Evolutionary conservation across 2,329 filamentous ascomycete genomes (phyloP), one percentile per base, ranked within the genome.

Genomic region (Microascus cirrosus): DNA sequence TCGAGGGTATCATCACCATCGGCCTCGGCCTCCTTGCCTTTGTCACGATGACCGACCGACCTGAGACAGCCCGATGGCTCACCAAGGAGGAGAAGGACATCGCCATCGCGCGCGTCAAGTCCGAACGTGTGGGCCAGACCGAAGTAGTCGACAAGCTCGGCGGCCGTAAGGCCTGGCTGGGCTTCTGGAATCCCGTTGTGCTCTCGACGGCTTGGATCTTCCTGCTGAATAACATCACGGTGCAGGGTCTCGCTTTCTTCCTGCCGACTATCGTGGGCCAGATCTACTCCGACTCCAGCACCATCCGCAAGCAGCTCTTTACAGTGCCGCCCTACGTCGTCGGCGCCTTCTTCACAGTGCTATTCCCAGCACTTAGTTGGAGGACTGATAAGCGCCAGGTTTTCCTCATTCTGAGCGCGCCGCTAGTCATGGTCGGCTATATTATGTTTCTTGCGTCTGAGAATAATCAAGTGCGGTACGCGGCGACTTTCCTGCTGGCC

Each of bases 211-310:
- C 81, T 0, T 68, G 82, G 61, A 78, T 86, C 61, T 86, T 86
- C 70, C 69, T 86, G 1, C 75, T 87, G 59, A 74, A 84, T 73
- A 86, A 85, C 69, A 82, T 90, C 66, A 89, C 86, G 0, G 86
- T 89, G 1, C 84, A 89, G 65, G 86, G 86, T 3, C 74, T 89
- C 1, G 82, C 82, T 2, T 88, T 89, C 75, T 90, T 90, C 70
- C 71, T 80, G 0, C 86, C 86, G 0, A 89, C 85, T 0, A 89
- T 90, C 61, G 83, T 90, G 50, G 70, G 71, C 51, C 86, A 80
- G 6, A 89, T 89, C 67, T 89, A 87, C 65, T 85, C 84, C 0
- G 63, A 75, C 2, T 70, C 73, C 58, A 74, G 73, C 15, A 77
- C 83, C 10, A 72, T 87, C 28, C 76, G 73, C 12, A 83, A 88